A percentile compares a stretch with the other conserved stretches of the same genome.
Evolutionary conservation across 2,329 filamentous ascomycete genomes (phyloP).

Genomic region (Arthrobotrys pseudoclavata): DNA sequence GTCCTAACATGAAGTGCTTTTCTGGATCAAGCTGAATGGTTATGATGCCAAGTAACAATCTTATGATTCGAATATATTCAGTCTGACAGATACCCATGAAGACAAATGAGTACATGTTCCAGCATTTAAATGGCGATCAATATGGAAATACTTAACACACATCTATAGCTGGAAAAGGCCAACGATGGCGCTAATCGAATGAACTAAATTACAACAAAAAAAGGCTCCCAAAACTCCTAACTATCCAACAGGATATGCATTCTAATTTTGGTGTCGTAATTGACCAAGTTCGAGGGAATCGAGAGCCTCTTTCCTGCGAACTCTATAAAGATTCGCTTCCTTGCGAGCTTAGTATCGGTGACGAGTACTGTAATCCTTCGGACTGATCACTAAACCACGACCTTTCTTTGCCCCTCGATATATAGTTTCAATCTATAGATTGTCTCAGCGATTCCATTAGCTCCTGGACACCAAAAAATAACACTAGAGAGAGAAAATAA

Average conservation of each 20-base stretch:
- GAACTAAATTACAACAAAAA: not conserved
- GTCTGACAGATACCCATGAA: not conserved
- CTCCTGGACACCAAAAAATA: not conserved
- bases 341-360: slow-evolving; percentile 61
- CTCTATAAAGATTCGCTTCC: not conserved
- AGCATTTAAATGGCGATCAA: not conserved
- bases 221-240: not conserved
- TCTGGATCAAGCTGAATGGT: not conserved
- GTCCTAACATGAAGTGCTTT: not conserved
- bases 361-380: slow-evolving; percentile 76
- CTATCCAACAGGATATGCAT: not conserved
- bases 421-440: slow-evolving; percentile 81
- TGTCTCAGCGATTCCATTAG: not conserved
- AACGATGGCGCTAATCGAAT: no score
- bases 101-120: not conserved
- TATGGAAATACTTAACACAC: not conserved
- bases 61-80: not conserved
- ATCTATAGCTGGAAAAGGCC: not conserved
- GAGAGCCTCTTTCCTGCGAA: no score
- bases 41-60: not conserved
- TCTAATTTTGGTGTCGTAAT: not conserved
- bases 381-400: slow-evolving; percentile 92
- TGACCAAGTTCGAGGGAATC: not conserved
- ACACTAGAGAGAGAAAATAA: not conserved
- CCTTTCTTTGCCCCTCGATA: slow-evolving; percentile 99